Percentiles rank a stretch among this genome's conserved stretches.
phyloP scores from a whole-genome alignment of 1,139 yeast species.

The Geotrichum aggregatum region DNA sequence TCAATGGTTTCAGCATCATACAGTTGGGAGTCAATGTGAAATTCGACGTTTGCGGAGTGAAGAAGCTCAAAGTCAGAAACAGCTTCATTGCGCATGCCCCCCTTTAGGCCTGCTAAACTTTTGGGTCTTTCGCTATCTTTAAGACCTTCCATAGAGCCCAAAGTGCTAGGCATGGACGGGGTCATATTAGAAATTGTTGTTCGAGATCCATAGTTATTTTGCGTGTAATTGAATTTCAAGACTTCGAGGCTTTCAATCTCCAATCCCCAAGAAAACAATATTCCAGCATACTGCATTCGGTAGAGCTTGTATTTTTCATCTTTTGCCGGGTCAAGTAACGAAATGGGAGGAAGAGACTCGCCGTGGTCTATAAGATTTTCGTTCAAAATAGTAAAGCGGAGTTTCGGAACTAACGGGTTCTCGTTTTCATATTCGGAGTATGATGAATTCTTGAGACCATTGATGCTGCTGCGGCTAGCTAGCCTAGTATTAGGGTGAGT shows the following conservation, averaged over 20 bases:
- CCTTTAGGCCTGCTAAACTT: background rate
- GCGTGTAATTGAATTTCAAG: slow-evolving; percentile 58
- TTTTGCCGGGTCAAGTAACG: slow-evolving; percentile 49
- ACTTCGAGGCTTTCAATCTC: slow-evolving; percentile 73
- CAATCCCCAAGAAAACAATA: slow-evolving; percentile 78
- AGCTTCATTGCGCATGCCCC: slow-evolving; percentile 19
- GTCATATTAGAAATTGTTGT: background rate
- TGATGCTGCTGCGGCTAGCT: slow-evolving; percentile 26
- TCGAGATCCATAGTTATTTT: slow-evolving; percentile 10
- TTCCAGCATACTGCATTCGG: slow-evolving; percentile 72
- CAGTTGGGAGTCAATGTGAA: slow-evolving; percentile 22
- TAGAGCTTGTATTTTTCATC: slow-evolving; percentile 48
- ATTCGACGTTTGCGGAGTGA: slow-evolving; percentile 27
- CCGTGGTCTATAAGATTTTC: slow-evolving; percentile 53
- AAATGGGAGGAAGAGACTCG: slow-evolving; percentile 28
- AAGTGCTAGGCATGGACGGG: background rate
- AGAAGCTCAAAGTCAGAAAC: slow-evolving; percentile 21
- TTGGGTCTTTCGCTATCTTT: background rate
- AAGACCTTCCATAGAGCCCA: background rate
- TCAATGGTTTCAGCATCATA: slow-evolving; percentile 24
- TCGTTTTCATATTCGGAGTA: slow-evolving; percentile 1
- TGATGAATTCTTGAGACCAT: slow-evolving; percentile 13
- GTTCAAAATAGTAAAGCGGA: slow-evolving; percentile 51
- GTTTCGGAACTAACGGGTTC: slow-evolving; percentile 23
- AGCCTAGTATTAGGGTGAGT: slow-evolving; percentile 24